Evolutionary conservation across 441 rosid species (phyloP).

Genomic region (Manihot esculenta): DNA sequence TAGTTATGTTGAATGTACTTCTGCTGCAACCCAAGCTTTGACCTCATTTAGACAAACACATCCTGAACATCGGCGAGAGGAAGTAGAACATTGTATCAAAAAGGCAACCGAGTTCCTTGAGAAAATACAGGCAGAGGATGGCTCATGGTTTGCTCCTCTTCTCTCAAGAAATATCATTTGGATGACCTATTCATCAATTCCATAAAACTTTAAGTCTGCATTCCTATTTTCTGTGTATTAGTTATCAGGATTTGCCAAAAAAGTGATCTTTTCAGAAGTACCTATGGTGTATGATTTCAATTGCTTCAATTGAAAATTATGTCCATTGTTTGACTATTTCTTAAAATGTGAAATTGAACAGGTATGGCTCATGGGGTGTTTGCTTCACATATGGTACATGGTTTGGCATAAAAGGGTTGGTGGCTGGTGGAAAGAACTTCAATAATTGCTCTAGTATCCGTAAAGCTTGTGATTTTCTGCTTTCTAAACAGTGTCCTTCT

Average conservation of each 20-base stretch:
- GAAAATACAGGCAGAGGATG: constrained; percentile 50
- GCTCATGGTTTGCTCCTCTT: constrained; percentile 41
- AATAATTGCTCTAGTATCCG: constrained; percentile 52
- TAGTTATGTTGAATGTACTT: constrained; percentile 64
- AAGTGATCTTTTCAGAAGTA: background rate
- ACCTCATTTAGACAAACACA: constrained; percentile 45
- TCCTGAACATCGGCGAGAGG: constrained; percentile 63
- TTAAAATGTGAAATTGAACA: constrained; percentile 25
- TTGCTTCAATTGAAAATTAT: background rate
- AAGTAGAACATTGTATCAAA: constrained; percentile 42
- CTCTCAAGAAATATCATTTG: background rate
- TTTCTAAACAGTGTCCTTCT: constrained; percentile 72
- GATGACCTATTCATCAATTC: background rate
- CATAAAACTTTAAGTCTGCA: background rate
- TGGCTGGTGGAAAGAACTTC: constrained; percentile 69
- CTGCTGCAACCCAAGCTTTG: constrained; percentile 65
- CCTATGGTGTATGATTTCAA: background rate
- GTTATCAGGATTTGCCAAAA: background rate
- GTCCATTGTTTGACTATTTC: background rate
- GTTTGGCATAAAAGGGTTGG: constrained; percentile 85
- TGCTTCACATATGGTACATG: constrained; percentile 90
- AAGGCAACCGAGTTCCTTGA: constrained; percentile 50
- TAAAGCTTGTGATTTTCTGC: constrained; percentile 80
- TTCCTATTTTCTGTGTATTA: background rate
- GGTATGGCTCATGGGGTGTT: constrained; percentile 98